These are phyloP conservation scores for Tricholoma flavovirens DNA, from an alignment of 768 basidiomycete species.

Conservation along the genomic window DNA sequence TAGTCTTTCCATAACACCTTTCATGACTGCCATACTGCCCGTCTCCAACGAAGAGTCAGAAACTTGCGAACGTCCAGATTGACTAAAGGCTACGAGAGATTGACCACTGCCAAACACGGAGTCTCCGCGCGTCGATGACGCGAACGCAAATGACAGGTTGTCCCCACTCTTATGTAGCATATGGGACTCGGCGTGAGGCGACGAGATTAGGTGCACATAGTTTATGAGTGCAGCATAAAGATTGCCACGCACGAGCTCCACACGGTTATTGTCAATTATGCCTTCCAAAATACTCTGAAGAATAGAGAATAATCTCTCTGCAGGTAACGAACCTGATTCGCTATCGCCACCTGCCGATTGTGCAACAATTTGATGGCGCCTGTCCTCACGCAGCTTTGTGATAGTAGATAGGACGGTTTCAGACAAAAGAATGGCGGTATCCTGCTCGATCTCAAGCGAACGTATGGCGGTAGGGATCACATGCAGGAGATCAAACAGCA, in stretches of 20 bases:
- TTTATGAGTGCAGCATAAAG: slow-evolving; percentile 90
- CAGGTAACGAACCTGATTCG: slow-evolving; percentile 65
- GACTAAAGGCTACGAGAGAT: slow-evolving; percentile 24
- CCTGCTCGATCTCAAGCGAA: slow-evolving; percentile 58
- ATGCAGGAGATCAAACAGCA: slow-evolving; percentile 86
- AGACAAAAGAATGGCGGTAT: slow-evolving; percentile 76
- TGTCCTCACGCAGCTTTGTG: slow-evolving; percentile 83
- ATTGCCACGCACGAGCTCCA: slow-evolving; percentile 88
- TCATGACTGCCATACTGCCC: slow-evolving; percentile 63
- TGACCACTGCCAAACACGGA: slow-evolving; percentile 32
- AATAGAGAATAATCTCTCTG: slow-evolving; percentile 71
- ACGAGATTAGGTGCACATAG: slow-evolving; percentile 72
- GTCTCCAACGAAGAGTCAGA: slow-evolving; percentile 42
- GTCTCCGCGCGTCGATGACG: slow-evolving; percentile 39
- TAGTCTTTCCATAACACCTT: slow-evolving; percentile 64
- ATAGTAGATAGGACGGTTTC: slow-evolving; percentile 78
- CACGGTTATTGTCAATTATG: slow-evolving; percentile 67
- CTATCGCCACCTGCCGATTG: slow-evolving; percentile 60
- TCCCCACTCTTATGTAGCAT: neutral
- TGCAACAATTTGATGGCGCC: slow-evolving; percentile 61
- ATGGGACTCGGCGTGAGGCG: slow-evolving; percentile 20
- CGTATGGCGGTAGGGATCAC: slow-evolving; percentile 68
- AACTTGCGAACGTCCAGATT: slow-evolving; percentile 13
- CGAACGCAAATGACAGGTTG: slow-evolving; percentile 23
- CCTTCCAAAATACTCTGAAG: slow-evolving; percentile 72